Conservation (phyloP, 139 green algal species). For the Chlorella sp. region DNA sequence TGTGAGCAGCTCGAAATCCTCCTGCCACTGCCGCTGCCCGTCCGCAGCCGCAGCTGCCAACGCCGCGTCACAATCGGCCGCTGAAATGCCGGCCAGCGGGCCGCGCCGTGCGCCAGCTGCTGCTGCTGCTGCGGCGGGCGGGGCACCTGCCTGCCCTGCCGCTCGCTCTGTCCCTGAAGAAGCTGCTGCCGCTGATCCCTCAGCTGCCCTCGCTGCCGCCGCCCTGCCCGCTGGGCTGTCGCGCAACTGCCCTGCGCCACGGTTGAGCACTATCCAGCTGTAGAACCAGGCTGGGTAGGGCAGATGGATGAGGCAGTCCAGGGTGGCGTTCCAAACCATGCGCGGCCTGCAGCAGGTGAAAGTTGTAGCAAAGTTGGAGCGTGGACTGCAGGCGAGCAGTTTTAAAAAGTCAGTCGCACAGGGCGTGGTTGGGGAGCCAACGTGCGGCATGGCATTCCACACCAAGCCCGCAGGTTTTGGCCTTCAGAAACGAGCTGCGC, state of each 20-base stretch:
- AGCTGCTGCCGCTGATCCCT: background rate
- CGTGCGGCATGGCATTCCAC: no score
- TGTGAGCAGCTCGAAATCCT: background rate
- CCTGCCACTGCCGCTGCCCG: background rate
- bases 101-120: background rate
- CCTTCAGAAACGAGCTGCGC: no score
- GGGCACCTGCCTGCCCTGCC: background rate
- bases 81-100: background rate
- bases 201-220: background rate
- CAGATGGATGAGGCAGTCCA: slow-evolving; percentile 17
- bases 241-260: no score
- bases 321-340: background rate
- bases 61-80: background rate
- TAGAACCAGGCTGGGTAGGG: slow-evolving; percentile 19
- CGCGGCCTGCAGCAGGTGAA: background rate
- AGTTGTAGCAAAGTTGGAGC: no score
- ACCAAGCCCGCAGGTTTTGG: no score
- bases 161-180: background rate
- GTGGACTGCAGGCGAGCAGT: no score
- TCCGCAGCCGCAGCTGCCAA: background rate
- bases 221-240: background rate
- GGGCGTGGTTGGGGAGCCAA: no score
- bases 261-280: background rate
- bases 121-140: background rate
- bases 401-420: no score